These are phyloP conservation scores for Juglanconis juglandina DNA, from an alignment of 2,329 filamentous ascomycete species.

Conservation along the genomic window DNA sequence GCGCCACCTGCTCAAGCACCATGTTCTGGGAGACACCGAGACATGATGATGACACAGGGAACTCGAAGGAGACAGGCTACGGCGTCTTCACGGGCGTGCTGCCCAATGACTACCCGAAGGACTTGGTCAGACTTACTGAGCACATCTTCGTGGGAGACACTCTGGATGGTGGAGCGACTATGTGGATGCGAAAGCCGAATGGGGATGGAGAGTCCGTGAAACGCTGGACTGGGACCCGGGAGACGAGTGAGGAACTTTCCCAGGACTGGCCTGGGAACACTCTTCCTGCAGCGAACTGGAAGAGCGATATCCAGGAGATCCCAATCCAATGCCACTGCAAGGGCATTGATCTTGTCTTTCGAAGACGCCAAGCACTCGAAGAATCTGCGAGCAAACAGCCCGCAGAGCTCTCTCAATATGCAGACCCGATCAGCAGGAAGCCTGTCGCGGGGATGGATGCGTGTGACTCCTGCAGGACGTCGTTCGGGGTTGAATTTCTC, in stretches of 20 bases:
- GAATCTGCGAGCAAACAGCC: conserved; percentile 25
- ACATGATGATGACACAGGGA: conserved; percentile 5
- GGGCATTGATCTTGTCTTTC: conserved; percentile 41
- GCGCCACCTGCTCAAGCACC: conserved; percentile 39
- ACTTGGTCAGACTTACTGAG: conserved; percentile 30
- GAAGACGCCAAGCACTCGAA: conserved; percentile 26
- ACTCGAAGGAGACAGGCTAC: conserved; percentile 18
- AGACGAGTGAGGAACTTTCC: conserved; percentile 27
- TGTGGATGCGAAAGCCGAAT: conserved; percentile 40
- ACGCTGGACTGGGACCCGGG: conserved; percentile 25
- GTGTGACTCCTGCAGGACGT: conserved; percentile 46
- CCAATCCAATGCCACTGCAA: conserved; percentile 44
- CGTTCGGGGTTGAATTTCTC: conserved; percentile 39
- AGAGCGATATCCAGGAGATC: conserved; percentile 24
- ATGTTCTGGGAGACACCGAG: conserved; percentile 38
- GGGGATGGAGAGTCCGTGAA: conserved; percentile 24
- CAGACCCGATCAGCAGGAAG: conserved; percentile 42
- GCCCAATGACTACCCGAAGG: conserved; percentile 25
- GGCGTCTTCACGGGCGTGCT: conserved; percentile 38
- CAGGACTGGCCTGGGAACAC: conserved; percentile 22
- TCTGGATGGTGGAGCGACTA: conserved; percentile 47
- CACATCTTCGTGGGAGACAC: conserved; percentile 50
- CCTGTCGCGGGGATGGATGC: conserved; percentile 37
- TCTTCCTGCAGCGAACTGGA: conserved; percentile 17
- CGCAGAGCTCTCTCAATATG: conserved; percentile 37